phyloP scores from a whole-genome alignment of 805 yeast species.

The Wickerhamomyces canadensis region DNA sequence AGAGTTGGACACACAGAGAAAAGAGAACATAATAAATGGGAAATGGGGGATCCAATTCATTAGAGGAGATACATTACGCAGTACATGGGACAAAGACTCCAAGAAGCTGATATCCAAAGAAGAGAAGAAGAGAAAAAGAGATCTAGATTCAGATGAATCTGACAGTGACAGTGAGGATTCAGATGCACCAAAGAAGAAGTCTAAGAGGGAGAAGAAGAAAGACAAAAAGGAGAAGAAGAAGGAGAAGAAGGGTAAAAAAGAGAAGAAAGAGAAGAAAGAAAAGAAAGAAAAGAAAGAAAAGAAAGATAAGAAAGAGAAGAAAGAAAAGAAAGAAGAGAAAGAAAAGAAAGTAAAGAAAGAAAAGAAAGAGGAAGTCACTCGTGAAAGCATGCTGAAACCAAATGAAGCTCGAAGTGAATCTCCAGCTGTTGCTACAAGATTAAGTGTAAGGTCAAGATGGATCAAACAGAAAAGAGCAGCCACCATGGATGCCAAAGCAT shows the following conservation, averaged over 20 bases:
- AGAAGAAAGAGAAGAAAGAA: slow-evolving; percentile 22
- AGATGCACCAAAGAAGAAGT: slow-evolving; percentile 16
- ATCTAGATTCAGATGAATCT: slow-evolving; percentile 22
- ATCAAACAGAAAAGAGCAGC: slow-evolving; percentile 89
- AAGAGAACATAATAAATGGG: slow-evolving; percentile 70
- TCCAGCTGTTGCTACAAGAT: slow-evolving; percentile 43
- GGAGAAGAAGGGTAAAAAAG: slow-evolving; percentile 21
- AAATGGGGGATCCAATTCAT: slow-evolving; percentile 87
- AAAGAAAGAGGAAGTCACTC: slow-evolving; percentile 28
- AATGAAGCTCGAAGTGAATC: slow-evolving; percentile 26
- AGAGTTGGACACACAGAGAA: slow-evolving; percentile 64
- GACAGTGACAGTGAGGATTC: slow-evolving; percentile 20
- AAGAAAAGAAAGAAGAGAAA: slow-evolving; percentile 25
- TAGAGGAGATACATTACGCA: slow-evolving; percentile 73
- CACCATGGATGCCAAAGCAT: slow-evolving; percentile 80
- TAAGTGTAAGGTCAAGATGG: slow-evolving; percentile 79
- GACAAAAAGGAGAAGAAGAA: slow-evolving; percentile 26
- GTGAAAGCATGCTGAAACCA: slow-evolving; percentile 38
- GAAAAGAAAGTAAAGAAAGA: slow-evolving; percentile 25
- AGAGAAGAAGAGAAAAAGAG: slow-evolving; percentile 26
- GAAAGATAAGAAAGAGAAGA: slow-evolving; percentile 23
- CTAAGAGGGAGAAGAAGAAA: slow-evolving; percentile 23
- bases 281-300: slow-evolving; percentile 24
- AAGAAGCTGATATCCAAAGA: slow-evolving; percentile 28
- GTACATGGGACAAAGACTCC: slow-evolving; percentile 73